These are phyloP conservation scores for Syzygium grande DNA, from an alignment of 345 rosid species.

Conservation along the genomic window DNA sequence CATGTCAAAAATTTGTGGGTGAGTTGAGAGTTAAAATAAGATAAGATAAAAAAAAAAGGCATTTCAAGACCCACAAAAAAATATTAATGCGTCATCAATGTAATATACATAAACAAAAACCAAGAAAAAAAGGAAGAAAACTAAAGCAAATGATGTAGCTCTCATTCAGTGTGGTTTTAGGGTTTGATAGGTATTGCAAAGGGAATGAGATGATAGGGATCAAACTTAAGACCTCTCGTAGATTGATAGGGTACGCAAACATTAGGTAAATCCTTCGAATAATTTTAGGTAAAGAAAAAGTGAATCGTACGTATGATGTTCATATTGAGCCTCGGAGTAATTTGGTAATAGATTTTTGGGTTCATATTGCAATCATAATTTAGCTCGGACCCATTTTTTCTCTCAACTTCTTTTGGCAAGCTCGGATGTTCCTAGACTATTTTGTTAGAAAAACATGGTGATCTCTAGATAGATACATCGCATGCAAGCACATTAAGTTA, in stretches of 20 bases:
- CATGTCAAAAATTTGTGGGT: fast-evolving
- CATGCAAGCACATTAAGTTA: neutral
- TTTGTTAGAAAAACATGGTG: no score
- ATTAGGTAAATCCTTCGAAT: neutral
- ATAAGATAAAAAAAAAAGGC: conserved; percentile 8
- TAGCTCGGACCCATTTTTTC: neutral
- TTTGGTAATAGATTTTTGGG: no score
- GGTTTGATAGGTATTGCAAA: no score
- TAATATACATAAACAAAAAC: no score
- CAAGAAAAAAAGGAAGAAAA: no score
- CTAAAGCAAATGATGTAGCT: no score
- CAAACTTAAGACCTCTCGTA: no score
- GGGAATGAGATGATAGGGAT: no score
- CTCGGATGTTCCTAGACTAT: neutral
- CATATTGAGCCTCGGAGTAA: neutral
- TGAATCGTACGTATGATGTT: neutral
- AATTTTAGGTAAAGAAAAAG: neutral
- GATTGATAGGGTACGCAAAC: neutral
- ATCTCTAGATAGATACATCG: neutral
- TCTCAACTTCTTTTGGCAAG: neutral
- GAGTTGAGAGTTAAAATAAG: no score
- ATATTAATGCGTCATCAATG: no score
- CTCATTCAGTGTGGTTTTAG: no score
- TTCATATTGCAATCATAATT: no score
- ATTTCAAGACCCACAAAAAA: neutral